Evolutionary conservation across 2,329 filamentous ascomycete species (phyloP).

Genomic region (Dothidotthia symphoricarpi): DNA sequence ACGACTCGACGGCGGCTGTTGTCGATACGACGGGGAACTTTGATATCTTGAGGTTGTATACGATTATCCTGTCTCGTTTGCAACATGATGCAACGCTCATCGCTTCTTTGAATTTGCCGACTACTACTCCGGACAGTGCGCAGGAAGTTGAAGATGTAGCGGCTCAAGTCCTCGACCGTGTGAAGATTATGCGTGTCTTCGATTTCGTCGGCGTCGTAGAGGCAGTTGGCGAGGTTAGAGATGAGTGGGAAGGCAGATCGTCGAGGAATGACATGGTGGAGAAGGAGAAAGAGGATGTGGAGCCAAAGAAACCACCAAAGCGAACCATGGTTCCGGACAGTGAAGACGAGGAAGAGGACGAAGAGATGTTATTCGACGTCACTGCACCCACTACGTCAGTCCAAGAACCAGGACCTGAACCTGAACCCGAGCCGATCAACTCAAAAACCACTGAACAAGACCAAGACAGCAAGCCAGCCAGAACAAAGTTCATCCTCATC

Average conservation of each 20-base stretch:
- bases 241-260: constrained; percentile 27
- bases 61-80: constrained; percentile 25
- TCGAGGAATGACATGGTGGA: constrained; percentile 4
- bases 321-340: constrained; percentile 35
- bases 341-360: constrained; percentile 42
- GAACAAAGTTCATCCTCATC: constrained; percentile 38
- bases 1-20: constrained; percentile 38
- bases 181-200: constrained; percentile 53
- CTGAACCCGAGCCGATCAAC: background rate
- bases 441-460: background rate
- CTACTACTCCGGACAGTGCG: too few relatives aligned
- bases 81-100: too few relatives aligned
- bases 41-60: constrained; percentile 45
- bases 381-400: background rate
- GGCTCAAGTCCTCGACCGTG: constrained; percentile 42
- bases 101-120: too few relatives aligned
- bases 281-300: background rate
- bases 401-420: background rate
- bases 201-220: constrained; percentile 51
- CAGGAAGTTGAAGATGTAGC: constrained; percentile 29
- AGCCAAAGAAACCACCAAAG: constrained; percentile 2
- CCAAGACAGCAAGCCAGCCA: background rate
- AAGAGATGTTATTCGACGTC: constrained; percentile 43
- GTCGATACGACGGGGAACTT: constrained; percentile 50
- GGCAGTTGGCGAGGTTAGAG: constrained; percentile 46